Evolutionary conservation across 768 basidiomycete species (phyloP).

Genomic region (Rhodotorula kratochvilovae): DNA sequence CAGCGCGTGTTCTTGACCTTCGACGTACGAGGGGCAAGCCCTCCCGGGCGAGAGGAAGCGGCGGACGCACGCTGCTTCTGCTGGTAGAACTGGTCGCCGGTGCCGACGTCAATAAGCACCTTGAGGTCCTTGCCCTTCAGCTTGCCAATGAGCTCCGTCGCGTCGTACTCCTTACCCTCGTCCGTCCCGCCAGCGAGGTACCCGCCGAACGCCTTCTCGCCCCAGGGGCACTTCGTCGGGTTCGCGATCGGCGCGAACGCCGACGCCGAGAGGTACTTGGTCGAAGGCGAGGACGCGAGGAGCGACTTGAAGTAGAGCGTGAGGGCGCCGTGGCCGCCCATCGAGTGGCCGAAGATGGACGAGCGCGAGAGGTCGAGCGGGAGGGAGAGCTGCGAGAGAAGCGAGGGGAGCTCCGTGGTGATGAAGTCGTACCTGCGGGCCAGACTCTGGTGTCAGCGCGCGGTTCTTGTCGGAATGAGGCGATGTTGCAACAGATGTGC

Average conservation of each 20-base stretch:
- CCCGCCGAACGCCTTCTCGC: constrained; percentile 80
- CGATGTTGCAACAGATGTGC: too few species aligned
- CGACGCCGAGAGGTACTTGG: constrained; percentile 72
- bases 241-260: constrained; percentile 85
- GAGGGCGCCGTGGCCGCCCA: constrained; percentile 95
- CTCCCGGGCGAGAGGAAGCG: not conserved
- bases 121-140: constrained; percentile 59
- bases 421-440: constrained; percentile 85
- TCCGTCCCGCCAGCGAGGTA: constrained; percentile 72
- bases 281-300: constrained; percentile 43
- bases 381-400: constrained; percentile 67
- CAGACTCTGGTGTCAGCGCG: not conserved
- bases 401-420: constrained; percentile 73
- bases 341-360: constrained; percentile 92
- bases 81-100: constrained; percentile 62
- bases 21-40: too few species aligned
- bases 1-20: too few species aligned
- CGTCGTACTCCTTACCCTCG: constrained; percentile 78
- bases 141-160: constrained; percentile 70
- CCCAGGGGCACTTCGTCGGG: constrained; percentile 77
- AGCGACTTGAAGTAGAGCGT: constrained; percentile 75
- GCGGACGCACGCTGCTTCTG: constrained; percentile 63
- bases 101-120: constrained; percentile 67
- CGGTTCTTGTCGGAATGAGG: too few species aligned
- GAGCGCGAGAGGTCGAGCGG: constrained; percentile 76